Conservation (phyloP, 441 rosid genomes). For the Pelargonium citronellum region DNA sequence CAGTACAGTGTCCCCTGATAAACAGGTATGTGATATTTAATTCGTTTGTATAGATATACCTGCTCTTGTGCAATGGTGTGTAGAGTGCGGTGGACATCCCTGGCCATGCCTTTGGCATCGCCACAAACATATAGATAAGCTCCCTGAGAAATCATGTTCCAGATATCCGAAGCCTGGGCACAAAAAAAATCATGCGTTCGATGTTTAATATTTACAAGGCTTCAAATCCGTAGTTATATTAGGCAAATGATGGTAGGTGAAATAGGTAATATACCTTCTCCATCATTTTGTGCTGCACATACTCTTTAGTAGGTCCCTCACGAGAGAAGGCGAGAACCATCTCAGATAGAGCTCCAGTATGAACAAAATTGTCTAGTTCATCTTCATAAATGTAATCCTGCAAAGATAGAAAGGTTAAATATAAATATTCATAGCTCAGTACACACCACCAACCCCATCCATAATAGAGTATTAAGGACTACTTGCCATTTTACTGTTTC, state of each 20-base stretch:
- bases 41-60: slow-evolving; percentile 20
- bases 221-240: not conserved
- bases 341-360: slow-evolving; percentile 77
- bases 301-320: slow-evolving; percentile 89
- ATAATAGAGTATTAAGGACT: slow-evolving; percentile 5
- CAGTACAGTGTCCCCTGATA: too few relatives aligned
- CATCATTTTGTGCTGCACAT: slow-evolving; percentile 91
- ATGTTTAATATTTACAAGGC: not conserved
- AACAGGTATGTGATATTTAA: not conserved
- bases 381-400: slow-evolving; percentile 93
- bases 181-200: not conserved
- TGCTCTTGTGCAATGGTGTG: slow-evolving; percentile 53
- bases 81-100: slow-evolving; percentile 45
- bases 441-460: not conserved
- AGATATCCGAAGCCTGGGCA: slow-evolving; percentile 39
- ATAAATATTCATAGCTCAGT: not conserved
- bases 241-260: not conserved
- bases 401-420: slow-evolving; percentile 7
- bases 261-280: slow-evolving; percentile 51
- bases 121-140: slow-evolving; percentile 50
- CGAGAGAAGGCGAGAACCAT: slow-evolving; percentile 85
- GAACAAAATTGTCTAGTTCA: slow-evolving; percentile 61
- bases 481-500: slow-evolving; percentile 70
- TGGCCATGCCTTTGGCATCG: slow-evolving; percentile 58
- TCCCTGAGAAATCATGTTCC: slow-evolving; percentile 43